These are phyloP conservation scores for Stagonosporopsis rhizophila DNA, from an alignment of 2,329 filamentous ascomycete genomes.

Conservation along the genomic window DNA sequence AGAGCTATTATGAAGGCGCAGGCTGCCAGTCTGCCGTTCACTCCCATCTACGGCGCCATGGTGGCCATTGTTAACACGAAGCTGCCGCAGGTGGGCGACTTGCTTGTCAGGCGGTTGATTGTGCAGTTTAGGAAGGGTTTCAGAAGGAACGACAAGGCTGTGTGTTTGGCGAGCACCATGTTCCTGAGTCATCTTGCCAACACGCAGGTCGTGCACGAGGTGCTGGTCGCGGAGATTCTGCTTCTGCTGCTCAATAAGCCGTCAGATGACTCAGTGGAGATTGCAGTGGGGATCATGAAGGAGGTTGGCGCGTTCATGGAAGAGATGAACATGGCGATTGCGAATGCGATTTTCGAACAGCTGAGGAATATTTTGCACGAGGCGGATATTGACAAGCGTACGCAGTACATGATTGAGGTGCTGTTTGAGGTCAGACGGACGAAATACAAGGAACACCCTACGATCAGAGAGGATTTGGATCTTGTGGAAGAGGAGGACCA, in stretches of 20 bases:
- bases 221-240: slow-evolving; percentile 89
- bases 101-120: slow-evolving; percentile 83
- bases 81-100: slow-evolving; percentile 89
- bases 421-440: slow-evolving; percentile 96
- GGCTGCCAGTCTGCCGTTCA: slow-evolving; percentile 93
- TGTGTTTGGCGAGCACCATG: slow-evolving; percentile 89
- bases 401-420: slow-evolving; percentile 99
- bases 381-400: slow-evolving; percentile 94
- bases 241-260: slow-evolving; percentile 92
- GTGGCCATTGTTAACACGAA: slow-evolving; percentile 98
- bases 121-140: slow-evolving; percentile 96
- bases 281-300: slow-evolving; percentile 89
- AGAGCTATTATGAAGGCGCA: slow-evolving; percentile 98
- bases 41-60: slow-evolving; percentile 95
- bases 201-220: slow-evolving; percentile 93
- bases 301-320: slow-evolving; percentile 95
- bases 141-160: slow-evolving; percentile 94
- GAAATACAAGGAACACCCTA: slow-evolving; percentile 92
- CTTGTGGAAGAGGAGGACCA: slow-evolving; percentile 97
- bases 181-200: slow-evolving; percentile 97
- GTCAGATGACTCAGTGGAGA: slow-evolving; percentile 96
- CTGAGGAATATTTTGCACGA: slow-evolving; percentile 96
- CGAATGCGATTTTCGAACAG: slow-evolving; percentile 91
- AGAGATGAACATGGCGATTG: slow-evolving; percentile 90
- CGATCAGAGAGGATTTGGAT: slow-evolving; percentile 90